Evolutionary conservation across 768 basidiomycete genomes (phyloP).

Genomic region (Lactarius quietus): DNA sequence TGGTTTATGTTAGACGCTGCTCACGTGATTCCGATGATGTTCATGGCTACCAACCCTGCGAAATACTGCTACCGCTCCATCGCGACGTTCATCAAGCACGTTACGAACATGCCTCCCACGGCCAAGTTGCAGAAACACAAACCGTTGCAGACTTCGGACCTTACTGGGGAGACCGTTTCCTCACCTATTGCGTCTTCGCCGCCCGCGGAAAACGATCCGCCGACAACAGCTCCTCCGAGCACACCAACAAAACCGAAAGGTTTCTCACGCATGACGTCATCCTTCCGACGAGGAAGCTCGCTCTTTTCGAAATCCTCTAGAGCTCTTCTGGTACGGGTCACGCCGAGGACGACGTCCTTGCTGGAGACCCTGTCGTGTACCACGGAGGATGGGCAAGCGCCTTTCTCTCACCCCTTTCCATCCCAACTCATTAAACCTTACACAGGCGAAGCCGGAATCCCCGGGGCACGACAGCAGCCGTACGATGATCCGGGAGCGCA

Average conservation of each 20-base stretch:
- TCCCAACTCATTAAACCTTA: too few species aligned
- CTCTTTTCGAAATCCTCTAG: background rate
- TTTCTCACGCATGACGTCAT: too few species aligned
- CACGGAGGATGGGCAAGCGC: conserved; percentile 41
- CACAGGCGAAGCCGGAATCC: background rate
- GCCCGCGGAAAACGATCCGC: too few species aligned
- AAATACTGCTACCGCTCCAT: conserved; percentile 81
- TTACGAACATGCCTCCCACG: conserved; percentile 48
- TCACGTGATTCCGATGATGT: conserved; percentile 68
- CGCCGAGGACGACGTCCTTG: conserved; percentile 32
- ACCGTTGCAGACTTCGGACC: background rate
- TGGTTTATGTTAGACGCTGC: conserved; percentile 50
- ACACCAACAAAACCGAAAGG: too few species aligned
- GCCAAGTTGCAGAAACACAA: conserved; percentile 1
- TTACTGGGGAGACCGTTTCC: background rate
- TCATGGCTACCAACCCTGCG: conserved; percentile 69
- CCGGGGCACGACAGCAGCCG: conserved; percentile 38
- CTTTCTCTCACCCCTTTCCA: background rate
- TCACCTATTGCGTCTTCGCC: too few species aligned
- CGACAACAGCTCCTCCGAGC: too few species aligned
- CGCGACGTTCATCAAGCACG: conserved; percentile 66
- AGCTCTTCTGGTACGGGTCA: conserved; percentile 2
- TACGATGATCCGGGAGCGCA: conserved; percentile 87
- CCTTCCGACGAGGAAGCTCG: background rate
- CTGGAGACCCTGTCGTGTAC: conserved; percentile 64